Percentiles rank a stretch among this genome's conserved stretches.
Evolutionary conservation across 2,329 filamentous ascomycete species (phyloP).

Genomic region (Fusarium circinatum): DNA sequence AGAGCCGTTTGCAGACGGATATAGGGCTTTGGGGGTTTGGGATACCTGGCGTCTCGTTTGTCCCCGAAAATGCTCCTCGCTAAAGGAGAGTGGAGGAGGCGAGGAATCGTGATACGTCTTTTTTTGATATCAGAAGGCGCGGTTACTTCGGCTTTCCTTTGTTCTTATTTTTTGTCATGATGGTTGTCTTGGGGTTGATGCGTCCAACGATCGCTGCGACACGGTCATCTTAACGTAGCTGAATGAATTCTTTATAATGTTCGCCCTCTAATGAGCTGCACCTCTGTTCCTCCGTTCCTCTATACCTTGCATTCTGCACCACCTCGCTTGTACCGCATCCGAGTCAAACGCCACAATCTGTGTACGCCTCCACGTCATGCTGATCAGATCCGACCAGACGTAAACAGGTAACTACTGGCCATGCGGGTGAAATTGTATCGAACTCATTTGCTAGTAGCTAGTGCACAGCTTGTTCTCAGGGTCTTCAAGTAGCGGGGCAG

Average conservation of each 20-base stretch:
- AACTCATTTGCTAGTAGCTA: slow-evolving; percentile 14
- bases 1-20: slow-evolving; percentile 37
- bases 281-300: background rate
- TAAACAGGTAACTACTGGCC: background rate
- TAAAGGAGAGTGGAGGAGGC: slow-evolving; percentile 48
- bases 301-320: background rate
- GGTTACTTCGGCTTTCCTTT: slow-evolving; percentile 54
- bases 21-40: slow-evolving; percentile 46
- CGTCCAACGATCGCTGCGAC: slow-evolving; percentile 52
- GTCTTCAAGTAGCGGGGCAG: slow-evolving; percentile 26
- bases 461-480: slow-evolving; percentile 22
- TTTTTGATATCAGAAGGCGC: slow-evolving; percentile 54
- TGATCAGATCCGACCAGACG: slow-evolving; percentile 3
- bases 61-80: slow-evolving; percentile 49
- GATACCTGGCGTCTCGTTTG: slow-evolving; percentile 50
- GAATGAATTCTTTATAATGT: slow-evolving; percentile 52
- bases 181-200: slow-evolving; percentile 50
- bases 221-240: slow-evolving; percentile 52
- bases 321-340: background rate
- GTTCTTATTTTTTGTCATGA: slow-evolving; percentile 53
- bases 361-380: slow-evolving; percentile 31
- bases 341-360: slow-evolving; percentile 11
- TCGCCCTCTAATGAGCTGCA: slow-evolving; percentile 23
- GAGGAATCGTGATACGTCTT: slow-evolving; percentile 51
- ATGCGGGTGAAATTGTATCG: background rate